phyloP scores from a whole-genome alignment of 495 filamentous ascomycete genomes.

The Penicillium ochrochloron region DNA sequence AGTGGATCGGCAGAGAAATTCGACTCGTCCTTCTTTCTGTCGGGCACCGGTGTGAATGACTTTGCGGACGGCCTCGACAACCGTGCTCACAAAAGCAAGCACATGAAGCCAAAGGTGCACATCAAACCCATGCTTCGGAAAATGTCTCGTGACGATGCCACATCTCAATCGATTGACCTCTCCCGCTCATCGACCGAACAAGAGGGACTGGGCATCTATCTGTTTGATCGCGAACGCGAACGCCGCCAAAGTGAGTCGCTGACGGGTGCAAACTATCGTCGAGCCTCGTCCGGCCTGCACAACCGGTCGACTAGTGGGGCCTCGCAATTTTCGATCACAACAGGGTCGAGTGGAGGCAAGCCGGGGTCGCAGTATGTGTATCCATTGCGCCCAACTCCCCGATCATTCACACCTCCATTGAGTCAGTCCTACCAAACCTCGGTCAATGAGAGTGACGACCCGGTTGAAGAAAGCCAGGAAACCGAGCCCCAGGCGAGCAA shows the following conservation, averaged over 20 bases:
- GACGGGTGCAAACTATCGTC: slow-evolving; percentile 31
- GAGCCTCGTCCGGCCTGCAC: slow-evolving; percentile 48
- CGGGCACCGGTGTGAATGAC: slow-evolving; percentile 16
- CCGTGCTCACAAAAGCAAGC: slow-evolving; percentile 33
- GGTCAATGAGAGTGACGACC: slow-evolving; percentile 50
- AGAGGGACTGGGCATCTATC: slow-evolving; percentile 59
- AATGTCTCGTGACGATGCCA: slow-evolving; percentile 52
- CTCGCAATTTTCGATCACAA: slow-evolving; percentile 57
- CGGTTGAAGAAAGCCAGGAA: slow-evolving; percentile 40
- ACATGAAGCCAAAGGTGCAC: slow-evolving; percentile 44
- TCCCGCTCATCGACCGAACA: slow-evolving; percentile 61
- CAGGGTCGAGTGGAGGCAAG: slow-evolving; percentile 52
- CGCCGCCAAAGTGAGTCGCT: slow-evolving; percentile 37
- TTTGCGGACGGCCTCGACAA: slow-evolving; percentile 30
- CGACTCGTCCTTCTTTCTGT: slow-evolving; percentile 16
- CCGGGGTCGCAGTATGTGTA: slow-evolving; percentile 60
- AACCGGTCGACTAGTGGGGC: slow-evolving; percentile 60
- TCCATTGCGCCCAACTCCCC: slow-evolving; percentile 63
- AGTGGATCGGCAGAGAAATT: slow-evolving; percentile 16
- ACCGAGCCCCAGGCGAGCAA: slow-evolving; percentile 30
- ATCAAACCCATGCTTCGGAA: slow-evolving; percentile 65
- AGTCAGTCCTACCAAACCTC: slow-evolving; percentile 57
- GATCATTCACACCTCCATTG: slow-evolving; percentile 59
- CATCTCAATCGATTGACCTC: slow-evolving; percentile 53
- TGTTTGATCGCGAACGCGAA: slow-evolving; percentile 49